These are phyloP conservation scores for Cryoendolithus antarcticus DNA, from an alignment of 2,329 filamentous ascomycete species.

Conservation along the genomic window DNA sequence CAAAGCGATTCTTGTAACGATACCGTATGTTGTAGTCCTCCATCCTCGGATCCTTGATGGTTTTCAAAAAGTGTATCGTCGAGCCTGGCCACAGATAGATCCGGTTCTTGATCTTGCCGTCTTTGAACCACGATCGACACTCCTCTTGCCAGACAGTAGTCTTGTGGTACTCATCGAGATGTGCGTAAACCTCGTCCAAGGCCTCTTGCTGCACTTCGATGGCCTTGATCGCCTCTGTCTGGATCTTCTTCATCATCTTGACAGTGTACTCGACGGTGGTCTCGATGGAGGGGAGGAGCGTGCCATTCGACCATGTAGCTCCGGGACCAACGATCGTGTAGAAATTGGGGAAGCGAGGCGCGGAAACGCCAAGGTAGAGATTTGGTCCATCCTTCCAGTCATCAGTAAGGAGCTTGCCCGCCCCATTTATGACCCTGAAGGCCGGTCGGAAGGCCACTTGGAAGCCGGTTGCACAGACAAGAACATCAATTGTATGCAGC, in stretches of 20 bases:
- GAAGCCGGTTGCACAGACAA: constrained; percentile 34
- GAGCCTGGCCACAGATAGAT: constrained; percentile 34
- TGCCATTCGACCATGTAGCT: constrained; percentile 30
- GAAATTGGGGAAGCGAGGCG: constrained; percentile 15
- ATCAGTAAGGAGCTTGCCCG: constrained; percentile 22
- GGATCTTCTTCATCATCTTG: constrained; percentile 38
- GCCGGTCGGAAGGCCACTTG: constrained; percentile 24
- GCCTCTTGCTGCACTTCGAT: constrained; percentile 34
- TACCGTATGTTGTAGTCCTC: constrained; percentile 30
- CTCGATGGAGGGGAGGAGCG: constrained; percentile 31
- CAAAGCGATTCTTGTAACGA: no score
- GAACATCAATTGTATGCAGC: constrained; percentile 25
- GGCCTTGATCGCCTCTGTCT: constrained; percentile 35
- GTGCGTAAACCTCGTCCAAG: constrained; percentile 35
- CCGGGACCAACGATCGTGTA: constrained; percentile 32
- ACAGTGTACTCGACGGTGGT: constrained; percentile 38
- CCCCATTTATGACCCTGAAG: constrained; percentile 23
- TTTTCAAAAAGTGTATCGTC: constrained; percentile 40
- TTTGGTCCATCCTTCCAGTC: constrained; percentile 6
- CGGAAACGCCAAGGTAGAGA: constrained; percentile 28
- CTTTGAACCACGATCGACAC: constrained; percentile 35
- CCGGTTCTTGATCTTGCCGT: constrained; percentile 20
- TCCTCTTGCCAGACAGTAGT: constrained; percentile 33
- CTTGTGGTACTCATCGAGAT: constrained; percentile 34
- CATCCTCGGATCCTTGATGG: constrained; percentile 31